Conservation (phyloP, 75 land plant species). For the Chamaecyparis obtusa region DNA sequence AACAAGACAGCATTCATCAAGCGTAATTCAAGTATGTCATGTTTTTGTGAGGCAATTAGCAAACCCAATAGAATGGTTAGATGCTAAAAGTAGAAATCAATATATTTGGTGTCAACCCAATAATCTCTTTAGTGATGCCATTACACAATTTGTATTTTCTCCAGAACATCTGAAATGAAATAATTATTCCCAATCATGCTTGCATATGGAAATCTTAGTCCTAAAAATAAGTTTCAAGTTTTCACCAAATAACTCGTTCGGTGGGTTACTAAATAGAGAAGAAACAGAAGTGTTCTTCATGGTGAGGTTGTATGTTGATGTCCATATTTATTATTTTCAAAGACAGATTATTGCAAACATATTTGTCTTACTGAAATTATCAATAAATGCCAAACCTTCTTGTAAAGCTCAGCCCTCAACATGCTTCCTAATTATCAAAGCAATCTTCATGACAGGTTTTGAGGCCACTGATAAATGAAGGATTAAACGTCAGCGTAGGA, state of each 20-base stretch:
- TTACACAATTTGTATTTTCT: background rate
- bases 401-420: too few species aligned
- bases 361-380: too few species aligned
- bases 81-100: background rate
- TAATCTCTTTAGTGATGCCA: background rate
- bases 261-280: background rate
- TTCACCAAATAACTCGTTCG: background rate
- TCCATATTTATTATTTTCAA: background rate
- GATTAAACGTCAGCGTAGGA: too few species aligned
- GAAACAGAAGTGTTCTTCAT: too few species aligned
- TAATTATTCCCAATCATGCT: background rate
- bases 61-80: background rate
- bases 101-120: background rate
- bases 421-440: too few species aligned
- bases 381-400: too few species aligned
- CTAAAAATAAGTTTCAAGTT: background rate
- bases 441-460: too few species aligned
- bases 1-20: background rate
- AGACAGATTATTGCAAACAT: background rate
- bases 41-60: background rate
- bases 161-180: background rate
- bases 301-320: too few species aligned
- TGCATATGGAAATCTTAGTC: background rate
- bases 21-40: background rate
- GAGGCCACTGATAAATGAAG: too few species aligned